A percentile compares a stretch with the other conserved stretches of the same genome.
Evolutionary conservation across 805 yeast genomes (phyloP).

Genomic region (Candida ipomoeae): DNA sequence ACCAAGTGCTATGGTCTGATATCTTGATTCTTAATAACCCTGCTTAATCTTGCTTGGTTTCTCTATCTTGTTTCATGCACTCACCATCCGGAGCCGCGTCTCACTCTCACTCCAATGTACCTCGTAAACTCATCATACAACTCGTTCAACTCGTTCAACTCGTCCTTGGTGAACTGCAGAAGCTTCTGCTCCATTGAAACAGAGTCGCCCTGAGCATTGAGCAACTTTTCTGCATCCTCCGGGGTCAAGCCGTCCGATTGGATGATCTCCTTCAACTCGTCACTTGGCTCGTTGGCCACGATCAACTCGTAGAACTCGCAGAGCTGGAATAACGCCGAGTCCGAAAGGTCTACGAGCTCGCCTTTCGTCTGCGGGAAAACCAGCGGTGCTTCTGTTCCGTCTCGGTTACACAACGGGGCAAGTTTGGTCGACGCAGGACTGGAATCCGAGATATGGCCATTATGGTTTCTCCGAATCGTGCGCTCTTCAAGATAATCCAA

Average conservation of each 20-base stretch:
- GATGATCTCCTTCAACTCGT: constrained; percentile 12
- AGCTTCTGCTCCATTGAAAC: constrained; percentile 15
- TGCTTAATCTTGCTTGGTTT: neutral
- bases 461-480: constrained; percentile 64
- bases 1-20: too few species aligned
- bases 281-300: constrained; percentile 29
- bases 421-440: constrained; percentile 35
- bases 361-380: constrained; percentile 56
- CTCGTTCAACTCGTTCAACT: constrained; percentile 47
- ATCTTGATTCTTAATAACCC: neutral
- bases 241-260: constrained; percentile 12
- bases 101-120: constrained; percentile 56
- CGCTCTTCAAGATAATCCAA: constrained; percentile 75
- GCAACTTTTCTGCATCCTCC: constrained; percentile 16
- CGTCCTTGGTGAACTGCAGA: constrained; percentile 38
- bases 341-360: constrained; percentile 47
- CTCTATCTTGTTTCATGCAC: neutral
- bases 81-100: constrained; percentile 40
- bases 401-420: constrained; percentile 74
- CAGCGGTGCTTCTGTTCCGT: constrained; percentile 62
- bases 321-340: constrained; percentile 47
- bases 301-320: constrained; percentile 73
- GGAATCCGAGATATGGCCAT: constrained; percentile 45
- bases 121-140: constrained; percentile 64
- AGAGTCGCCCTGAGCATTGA: constrained; percentile 4